These are phyloP conservation scores for Spathaspora arborariae DNA, from an alignment of 805 yeast genomes.

Conservation along the genomic window DNA sequence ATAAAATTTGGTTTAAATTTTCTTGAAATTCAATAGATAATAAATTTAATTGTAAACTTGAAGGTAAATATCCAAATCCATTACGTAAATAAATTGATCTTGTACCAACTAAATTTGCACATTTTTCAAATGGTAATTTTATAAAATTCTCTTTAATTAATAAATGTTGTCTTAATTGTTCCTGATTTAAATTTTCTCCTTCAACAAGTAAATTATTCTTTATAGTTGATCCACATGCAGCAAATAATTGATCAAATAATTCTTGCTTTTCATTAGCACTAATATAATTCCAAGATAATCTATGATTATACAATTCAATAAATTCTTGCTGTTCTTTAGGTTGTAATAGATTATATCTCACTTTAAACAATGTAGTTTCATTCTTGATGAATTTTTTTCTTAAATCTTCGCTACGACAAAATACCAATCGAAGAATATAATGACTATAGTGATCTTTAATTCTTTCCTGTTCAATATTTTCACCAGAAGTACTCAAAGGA, in stretches of 20 bases:
- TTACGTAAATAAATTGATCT: slow-evolving; percentile 61
- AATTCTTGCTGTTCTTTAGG: slow-evolving; percentile 67
- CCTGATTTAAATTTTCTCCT: slow-evolving; percentile 38
- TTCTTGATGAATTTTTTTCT: slow-evolving; percentile 74
- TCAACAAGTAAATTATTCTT: slow-evolving; percentile 29
- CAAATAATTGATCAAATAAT: slow-evolving; percentile 46
- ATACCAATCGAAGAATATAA: slow-evolving; percentile 81
- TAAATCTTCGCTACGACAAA: slow-evolving; percentile 81
- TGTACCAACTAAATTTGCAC: slow-evolving; percentile 69
- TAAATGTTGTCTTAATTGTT: slow-evolving; percentile 49
- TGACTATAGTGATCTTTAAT: slow-evolving; percentile 91
- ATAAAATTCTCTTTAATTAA: slow-evolving; percentile 59
- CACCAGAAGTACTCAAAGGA: slow-evolving; percentile 43
- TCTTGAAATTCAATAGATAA: slow-evolving; percentile 65
- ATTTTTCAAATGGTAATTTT: slow-evolving; percentile 84
- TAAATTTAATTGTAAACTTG: slow-evolving; percentile 69
- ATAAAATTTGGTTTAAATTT: slow-evolving; percentile 47
- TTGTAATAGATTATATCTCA: slow-evolving; percentile 65
- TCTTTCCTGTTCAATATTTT: slow-evolving; percentile 53
- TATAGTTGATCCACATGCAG: slow-evolving; percentile 49
- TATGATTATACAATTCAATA: slow-evolving; percentile 48
- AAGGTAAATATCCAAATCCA: slow-evolving; percentile 85
- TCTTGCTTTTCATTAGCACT: slow-evolving; percentile 54
- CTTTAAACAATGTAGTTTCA: slow-evolving; percentile 69
- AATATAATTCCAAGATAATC: slow-evolving; percentile 65